Conservation (phyloP, 2,329 filamentous ascomycete species). For the Sporothrix mexicana region DNA sequence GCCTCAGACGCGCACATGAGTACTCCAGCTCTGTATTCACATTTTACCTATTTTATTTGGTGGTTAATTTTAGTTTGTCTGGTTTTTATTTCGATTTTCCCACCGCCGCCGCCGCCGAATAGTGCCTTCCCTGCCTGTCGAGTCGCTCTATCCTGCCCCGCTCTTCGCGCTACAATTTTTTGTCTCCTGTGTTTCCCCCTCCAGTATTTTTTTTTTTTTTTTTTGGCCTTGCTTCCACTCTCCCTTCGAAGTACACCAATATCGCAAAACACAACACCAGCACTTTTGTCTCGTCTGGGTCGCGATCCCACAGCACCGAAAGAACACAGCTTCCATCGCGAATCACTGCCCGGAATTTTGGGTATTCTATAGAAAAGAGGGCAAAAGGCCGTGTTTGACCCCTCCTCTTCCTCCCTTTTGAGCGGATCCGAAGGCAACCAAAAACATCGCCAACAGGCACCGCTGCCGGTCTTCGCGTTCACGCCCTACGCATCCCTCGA, state of each 20-base stretch:
- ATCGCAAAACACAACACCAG: constrained; percentile 23
- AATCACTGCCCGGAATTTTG: constrained; percentile 7
- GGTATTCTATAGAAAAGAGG: constrained; percentile 3
- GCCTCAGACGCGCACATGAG: background rate
- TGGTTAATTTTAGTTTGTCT: constrained; percentile 1
- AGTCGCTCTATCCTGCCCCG: constrained; percentile 35
- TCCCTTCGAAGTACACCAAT: constrained; percentile 8
- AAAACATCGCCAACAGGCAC: constrained; percentile 20
- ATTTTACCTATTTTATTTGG: background rate
- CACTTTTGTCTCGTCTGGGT: constrained; percentile 3
- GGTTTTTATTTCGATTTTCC: constrained; percentile 23
- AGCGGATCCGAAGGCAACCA: constrained; percentile 13
- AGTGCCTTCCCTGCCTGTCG: constrained; percentile 28
- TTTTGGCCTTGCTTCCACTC: background rate
- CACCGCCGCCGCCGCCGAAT: constrained; percentile 22
- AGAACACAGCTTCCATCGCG: background rate
- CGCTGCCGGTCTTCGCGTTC: constrained; percentile 27
- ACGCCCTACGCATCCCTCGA: constrained; percentile 16
- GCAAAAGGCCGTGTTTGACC: constrained; percentile 14
- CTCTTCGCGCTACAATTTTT: constrained; percentile 37
- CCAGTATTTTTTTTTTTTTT: constrained; percentile 31
- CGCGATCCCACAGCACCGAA: constrained; percentile 1
- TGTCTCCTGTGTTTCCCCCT: constrained; percentile 28
- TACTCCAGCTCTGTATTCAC: background rate
- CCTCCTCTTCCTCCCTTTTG: constrained; percentile 17